These are phyloP conservation scores for Sonneratia alba DNA, from an alignment of 345 rosid genomes.

Conservation along the genomic window DNA sequence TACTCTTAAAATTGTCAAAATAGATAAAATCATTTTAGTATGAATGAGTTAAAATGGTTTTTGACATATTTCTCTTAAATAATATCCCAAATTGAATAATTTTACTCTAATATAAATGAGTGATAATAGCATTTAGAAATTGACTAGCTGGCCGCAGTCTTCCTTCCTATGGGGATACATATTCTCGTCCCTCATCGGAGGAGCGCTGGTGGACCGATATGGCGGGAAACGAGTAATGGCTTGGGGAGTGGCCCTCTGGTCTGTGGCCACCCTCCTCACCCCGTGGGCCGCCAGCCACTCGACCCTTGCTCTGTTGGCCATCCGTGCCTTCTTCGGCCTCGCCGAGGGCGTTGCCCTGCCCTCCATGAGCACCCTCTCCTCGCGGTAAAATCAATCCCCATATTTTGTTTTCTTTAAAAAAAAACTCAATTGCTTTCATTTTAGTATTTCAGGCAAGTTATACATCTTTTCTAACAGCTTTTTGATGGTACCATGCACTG, in stretches of 20 bases:
- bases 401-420: too few relatives aligned
- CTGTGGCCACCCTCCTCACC: constrained; percentile 80
- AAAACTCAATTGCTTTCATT: background rate
- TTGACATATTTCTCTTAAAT: too few relatives aligned
- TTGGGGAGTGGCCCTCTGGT: constrained; percentile 88
- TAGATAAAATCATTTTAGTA: too few relatives aligned
- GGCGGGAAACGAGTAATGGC: constrained; percentile 83
- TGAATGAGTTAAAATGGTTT: too few relatives aligned
- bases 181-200: constrained; percentile 79
- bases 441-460: background rate
- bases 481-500: background rate
- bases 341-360: constrained; percentile 96
- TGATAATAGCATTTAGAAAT: background rate
- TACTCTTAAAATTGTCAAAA: too few relatives aligned
- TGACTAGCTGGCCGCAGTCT: constrained; percentile 33
- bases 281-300: constrained; percentile 93
- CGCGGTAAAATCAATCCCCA: constrained; percentile 37
- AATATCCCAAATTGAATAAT: too few relatives aligned
- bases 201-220: constrained; percentile 72
- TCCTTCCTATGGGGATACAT: constrained; percentile 97
- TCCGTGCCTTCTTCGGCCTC: constrained; percentile 79
- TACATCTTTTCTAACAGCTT: background rate
- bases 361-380: constrained; percentile 70
- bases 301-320: constrained; percentile 47
- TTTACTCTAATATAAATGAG: too few relatives aligned